These are phyloP conservation scores for Fusarium equiseti DNA, from an alignment of 2,329 filamentous ascomycete genomes.

Conservation along the genomic window DNA sequence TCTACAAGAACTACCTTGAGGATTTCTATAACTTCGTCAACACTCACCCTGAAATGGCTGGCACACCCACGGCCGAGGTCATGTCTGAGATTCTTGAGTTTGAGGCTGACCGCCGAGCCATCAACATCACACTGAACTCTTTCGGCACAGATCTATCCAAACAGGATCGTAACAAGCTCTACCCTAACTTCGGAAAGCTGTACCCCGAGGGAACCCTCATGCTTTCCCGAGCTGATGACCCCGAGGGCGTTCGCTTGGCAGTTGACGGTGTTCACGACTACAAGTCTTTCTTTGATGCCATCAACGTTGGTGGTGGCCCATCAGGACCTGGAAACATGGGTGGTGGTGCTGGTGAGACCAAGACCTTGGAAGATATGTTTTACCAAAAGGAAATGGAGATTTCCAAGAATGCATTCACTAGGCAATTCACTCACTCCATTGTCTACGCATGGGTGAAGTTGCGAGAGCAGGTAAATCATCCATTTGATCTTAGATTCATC, in stretches of 20 bases:
- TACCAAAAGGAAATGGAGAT: slow-evolving; percentile 99
- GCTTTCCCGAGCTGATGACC: slow-evolving; percentile 93
- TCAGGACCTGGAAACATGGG: slow-evolving; percentile 86
- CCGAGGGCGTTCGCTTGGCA: slow-evolving; percentile 91
- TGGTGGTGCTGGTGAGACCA: slow-evolving; percentile 82
- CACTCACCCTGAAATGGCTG: slow-evolving; percentile 84
- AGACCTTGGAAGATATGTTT: slow-evolving; percentile 96
- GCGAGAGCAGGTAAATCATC: slow-evolving; percentile 84
- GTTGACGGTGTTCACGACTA: slow-evolving; percentile 95
- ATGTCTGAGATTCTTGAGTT: slow-evolving; percentile 98
- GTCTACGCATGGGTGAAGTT: slow-evolving; percentile 99
- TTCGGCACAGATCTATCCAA: slow-evolving; percentile 97
- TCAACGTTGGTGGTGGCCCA: slow-evolving; percentile 78
- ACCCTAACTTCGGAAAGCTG: slow-evolving; percentile 89
- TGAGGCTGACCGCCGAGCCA: slow-evolving; percentile 94
- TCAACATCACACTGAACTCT: slow-evolving; percentile 99
- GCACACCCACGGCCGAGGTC: slow-evolving; percentile 90
- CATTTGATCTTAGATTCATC: slow-evolving; percentile 1
- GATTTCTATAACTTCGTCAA: slow-evolving; percentile 98
- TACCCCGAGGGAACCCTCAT: slow-evolving; percentile 96
- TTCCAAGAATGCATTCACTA: slow-evolving; percentile 92
- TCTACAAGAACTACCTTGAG: slow-evolving; percentile 99
- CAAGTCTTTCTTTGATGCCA: slow-evolving; percentile 94
- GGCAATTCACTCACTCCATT: slow-evolving; percentile 94
- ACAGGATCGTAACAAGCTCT: slow-evolving; percentile 93